These are phyloP conservation scores for Gossypium laxum DNA, from an alignment of 441 rosid species.

Conservation along the genomic window DNA sequence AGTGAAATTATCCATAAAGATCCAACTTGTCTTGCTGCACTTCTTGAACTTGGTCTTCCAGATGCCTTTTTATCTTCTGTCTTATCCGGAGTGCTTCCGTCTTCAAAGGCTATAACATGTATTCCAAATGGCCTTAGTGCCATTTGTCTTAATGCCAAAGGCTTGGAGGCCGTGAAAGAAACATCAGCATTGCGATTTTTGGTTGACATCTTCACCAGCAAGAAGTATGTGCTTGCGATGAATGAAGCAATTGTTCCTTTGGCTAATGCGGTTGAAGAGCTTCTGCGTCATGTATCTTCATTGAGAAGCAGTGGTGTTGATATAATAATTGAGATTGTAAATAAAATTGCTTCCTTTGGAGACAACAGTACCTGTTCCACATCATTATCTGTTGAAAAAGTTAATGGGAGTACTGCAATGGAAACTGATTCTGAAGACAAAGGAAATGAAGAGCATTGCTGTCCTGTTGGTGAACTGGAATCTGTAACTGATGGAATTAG, in stretches of 20 bases:
- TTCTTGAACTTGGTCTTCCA: constrained; percentile 88
- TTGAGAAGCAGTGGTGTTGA: constrained; percentile 83
- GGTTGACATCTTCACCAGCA: constrained; percentile 72
- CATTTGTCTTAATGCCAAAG: constrained; percentile 84
- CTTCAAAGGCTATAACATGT: constrained; percentile 90
- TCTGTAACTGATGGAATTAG: constrained; percentile 40
- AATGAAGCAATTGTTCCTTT: constrained; percentile 93
- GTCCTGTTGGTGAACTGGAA: constrained; percentile 39
- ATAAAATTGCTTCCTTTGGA: constrained; percentile 59
- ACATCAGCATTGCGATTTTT: constrained; percentile 72
- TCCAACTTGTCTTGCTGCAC: constrained; percentile 70
- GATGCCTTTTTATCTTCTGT: constrained; percentile 89
- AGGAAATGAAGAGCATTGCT: constrained; percentile 41
- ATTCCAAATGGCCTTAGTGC: constrained; percentile 94
- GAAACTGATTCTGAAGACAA: constrained; percentile 79
- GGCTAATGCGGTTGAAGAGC: constrained; percentile 96
- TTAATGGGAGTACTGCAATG: constrained; percentile 59
- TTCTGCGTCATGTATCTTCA: constrained; percentile 84
- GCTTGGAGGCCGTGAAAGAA: constrained; percentile 88
- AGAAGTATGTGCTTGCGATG: constrained; percentile 81
- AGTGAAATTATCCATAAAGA: constrained; percentile 97
- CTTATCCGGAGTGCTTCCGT: constrained; percentile 70
- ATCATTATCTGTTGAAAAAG: constrained; percentile 46
- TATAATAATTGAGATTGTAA: constrained; percentile 78
- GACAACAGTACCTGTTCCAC: constrained; percentile 33